A percentile compares a stretch with the other conserved stretches of the same genome.
Conservation (phyloP, 352 stramenopile genomes). For the Elongisporangium prolatum region DNA sequence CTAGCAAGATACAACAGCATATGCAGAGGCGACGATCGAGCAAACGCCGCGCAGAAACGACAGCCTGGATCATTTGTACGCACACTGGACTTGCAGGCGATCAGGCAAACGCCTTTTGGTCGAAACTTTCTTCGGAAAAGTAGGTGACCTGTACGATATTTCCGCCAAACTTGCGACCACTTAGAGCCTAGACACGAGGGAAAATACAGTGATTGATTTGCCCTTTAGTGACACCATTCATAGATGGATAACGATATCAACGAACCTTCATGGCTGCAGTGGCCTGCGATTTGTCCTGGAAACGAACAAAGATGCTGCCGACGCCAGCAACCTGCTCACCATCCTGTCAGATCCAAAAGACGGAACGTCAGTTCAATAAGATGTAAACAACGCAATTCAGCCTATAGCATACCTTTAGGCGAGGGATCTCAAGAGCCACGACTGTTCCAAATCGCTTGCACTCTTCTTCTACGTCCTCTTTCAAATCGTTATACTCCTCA, state of each 20-base stretch:
- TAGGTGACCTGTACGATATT: conserved; percentile 84
- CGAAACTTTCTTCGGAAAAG: conserved; percentile 69
- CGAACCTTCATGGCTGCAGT: conserved; percentile 68
- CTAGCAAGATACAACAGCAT: conserved; percentile 1
- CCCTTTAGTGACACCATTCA: neutral
- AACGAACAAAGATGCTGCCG: conserved; percentile 81
- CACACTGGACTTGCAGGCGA: neutral
- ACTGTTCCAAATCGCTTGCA: conserved; percentile 85
- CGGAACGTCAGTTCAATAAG: neutral
- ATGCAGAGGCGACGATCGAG: conserved; percentile 4
- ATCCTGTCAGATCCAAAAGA: conserved; percentile 31
- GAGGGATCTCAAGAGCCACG: conserved; percentile 67
- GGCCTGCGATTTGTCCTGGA: conserved; percentile 49
- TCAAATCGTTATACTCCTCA: conserved; percentile 82
- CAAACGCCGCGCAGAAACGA: neutral
- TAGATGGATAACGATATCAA: neutral
- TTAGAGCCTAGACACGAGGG: conserved; percentile 44
- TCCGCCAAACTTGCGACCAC: conserved; percentile 81
- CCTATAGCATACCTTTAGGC: conserved; percentile 56
- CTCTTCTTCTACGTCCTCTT: conserved; percentile 87
- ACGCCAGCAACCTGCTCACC: conserved; percentile 49
- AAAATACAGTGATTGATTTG: neutral
- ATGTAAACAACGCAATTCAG: neutral
- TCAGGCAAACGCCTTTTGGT: conserved; percentile 62
- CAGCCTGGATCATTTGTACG: neutral